Conservation (phyloP, 768 basidiomycete species). For the Lentinula sp. region DNA sequence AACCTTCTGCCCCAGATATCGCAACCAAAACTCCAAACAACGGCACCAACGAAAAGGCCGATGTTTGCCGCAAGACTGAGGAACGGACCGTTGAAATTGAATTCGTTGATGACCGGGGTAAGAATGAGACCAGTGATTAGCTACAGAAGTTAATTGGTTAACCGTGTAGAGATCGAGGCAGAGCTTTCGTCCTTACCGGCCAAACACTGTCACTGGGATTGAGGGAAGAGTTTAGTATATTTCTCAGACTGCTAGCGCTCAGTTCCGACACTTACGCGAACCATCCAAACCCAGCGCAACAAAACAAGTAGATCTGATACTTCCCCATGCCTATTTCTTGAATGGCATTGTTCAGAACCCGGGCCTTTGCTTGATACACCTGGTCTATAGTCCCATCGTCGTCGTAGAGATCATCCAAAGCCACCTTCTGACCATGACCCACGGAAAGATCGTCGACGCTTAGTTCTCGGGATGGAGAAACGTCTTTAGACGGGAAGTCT, state of each 20-base stretch:
- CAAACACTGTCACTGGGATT: slow-evolving; percentile 59
- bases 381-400: slow-evolving; percentile 36
- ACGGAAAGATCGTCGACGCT: background rate
- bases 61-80: slow-evolving; percentile 68
- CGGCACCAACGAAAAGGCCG: slow-evolving; percentile 63
- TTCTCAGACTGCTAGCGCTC: background rate
- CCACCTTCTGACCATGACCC: background rate
- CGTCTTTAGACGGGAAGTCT: background rate
- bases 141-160: slow-evolving; percentile 19
- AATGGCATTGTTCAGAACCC: slow-evolving; percentile 51
- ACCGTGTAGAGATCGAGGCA: background rate
- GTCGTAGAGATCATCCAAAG: slow-evolving; percentile 12
- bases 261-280: slow-evolving; percentile 38
- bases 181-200: slow-evolving; percentile 41
- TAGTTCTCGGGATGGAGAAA: background rate
- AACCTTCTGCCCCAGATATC: slow-evolving; percentile 71
- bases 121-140: slow-evolving; percentile 64
- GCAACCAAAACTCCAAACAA: slow-evolving; percentile 61
- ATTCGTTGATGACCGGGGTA: slow-evolving; percentile 58
- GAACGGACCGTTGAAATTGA: slow-evolving; percentile 52
- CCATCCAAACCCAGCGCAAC: slow-evolving; percentile 73
- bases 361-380: slow-evolving; percentile 52
- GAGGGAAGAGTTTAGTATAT: background rate
- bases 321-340: slow-evolving; percentile 70
- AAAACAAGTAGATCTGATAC: slow-evolving; percentile 59